These are phyloP conservation scores for Discostella pseudostelligera DNA, from an alignment of 108 stramenopile genomes.

Conservation along the genomic window DNA sequence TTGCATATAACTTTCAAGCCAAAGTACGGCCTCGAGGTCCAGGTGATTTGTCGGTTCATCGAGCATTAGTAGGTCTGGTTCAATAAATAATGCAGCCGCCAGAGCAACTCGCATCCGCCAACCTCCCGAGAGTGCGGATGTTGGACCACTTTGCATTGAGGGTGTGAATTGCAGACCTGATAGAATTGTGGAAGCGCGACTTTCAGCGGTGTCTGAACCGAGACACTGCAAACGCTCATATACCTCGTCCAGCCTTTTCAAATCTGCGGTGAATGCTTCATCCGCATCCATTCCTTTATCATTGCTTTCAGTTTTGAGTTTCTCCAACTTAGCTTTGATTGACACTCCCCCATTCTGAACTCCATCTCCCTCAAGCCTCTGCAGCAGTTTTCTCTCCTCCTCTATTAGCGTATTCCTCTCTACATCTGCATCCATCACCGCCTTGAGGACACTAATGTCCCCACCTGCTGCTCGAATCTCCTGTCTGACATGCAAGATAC, in stretches of 20 bases:
- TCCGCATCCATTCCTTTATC: constrained; percentile 45
- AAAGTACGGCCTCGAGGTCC: constrained; percentile 95
- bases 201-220: constrained; percentile 88
- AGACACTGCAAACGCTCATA: constrained; percentile 88
- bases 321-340: constrained; percentile 55
- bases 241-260: constrained; percentile 79
- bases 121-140: constrained; percentile 88
- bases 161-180: constrained; percentile 91
- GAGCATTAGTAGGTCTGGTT: constrained; percentile 81
- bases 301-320: constrained; percentile 30
- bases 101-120: constrained; percentile 99
- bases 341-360: constrained; percentile 25
- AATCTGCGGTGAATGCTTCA: constrained; percentile 59
- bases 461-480: constrained; percentile 72
- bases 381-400: constrained; percentile 70
- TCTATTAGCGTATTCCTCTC: constrained; percentile 78
- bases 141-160: constrained; percentile 84
- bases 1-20: constrained; percentile 89
- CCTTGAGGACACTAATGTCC: constrained; percentile 89
- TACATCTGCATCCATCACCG: constrained; percentile 94
- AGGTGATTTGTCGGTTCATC: constrained; percentile 83
- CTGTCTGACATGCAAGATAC: constrained; percentile 97
- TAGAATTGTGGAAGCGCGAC: constrained; percentile 86
- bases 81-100: constrained; percentile 94
- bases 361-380: constrained; percentile 55